Percentiles rank a stretch among this genome's conserved stretches.
These are phyloP conservation scores for Hymenoscyphus repandus DNA, from an alignment of 2,329 filamentous ascomycete genomes.

Conservation along the genomic window DNA sequence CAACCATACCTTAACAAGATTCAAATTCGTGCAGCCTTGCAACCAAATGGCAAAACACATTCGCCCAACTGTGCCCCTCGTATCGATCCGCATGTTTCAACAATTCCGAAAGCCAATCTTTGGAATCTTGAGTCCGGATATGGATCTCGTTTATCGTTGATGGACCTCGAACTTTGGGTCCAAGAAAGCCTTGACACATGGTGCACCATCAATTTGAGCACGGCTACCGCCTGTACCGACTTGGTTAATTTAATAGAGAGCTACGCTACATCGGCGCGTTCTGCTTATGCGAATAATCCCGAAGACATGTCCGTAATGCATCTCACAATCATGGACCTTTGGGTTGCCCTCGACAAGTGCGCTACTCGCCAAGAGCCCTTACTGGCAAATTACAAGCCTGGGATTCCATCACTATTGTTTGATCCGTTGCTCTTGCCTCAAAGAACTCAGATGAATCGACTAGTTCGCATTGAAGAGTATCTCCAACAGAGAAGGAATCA, in stretches of 20 bases:
- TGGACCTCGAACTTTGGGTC: background rate
- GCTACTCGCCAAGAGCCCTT: constrained; percentile 36
- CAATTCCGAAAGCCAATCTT: background rate
- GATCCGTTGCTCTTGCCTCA: constrained; percentile 41
- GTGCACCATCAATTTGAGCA: background rate
- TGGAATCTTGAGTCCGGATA: background rate
- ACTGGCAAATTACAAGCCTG: constrained; percentile 42
- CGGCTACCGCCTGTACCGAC: background rate
- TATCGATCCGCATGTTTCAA: background rate
- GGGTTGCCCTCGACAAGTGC: constrained; percentile 34
- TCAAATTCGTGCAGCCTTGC: background rate
- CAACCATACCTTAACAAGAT: background rate
- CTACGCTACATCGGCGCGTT: background rate
- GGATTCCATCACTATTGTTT: constrained; percentile 37
- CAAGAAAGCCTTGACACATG: background rate
- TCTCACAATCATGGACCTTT: background rate
- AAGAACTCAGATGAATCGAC: constrained; percentile 39
- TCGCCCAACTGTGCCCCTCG: background rate
- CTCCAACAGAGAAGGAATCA: constrained; percentile 25
- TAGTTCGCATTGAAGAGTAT: constrained; percentile 44
- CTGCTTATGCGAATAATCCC: background rate
- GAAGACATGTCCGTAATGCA: background rate
- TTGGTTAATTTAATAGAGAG: background rate
- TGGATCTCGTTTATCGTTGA: background rate
- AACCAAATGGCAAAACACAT: background rate